Percentiles rank a stretch among this genome's conserved stretches.
Evolutionary conservation across 1,139 yeast genomes (phyloP).

Genomic region (Pichia terricola): DNA sequence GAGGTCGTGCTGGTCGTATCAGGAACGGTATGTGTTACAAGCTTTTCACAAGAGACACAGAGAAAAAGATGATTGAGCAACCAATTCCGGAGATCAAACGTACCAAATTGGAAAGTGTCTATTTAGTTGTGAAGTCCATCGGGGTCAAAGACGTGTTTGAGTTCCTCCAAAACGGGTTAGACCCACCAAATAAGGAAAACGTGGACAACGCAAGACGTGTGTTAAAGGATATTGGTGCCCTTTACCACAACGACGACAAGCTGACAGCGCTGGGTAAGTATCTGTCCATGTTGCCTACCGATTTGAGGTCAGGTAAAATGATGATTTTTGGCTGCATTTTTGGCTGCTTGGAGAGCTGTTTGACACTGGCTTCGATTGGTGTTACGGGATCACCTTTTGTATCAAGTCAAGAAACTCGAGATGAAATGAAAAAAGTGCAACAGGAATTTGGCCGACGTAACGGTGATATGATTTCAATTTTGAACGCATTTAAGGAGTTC

Average conservation of each 20-base stretch:
- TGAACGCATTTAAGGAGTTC: constrained; percentile 50
- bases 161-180: constrained; percentile 69
- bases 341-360: constrained; percentile 70
- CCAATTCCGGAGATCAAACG: constrained; percentile 88
- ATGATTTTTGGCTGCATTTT: constrained; percentile 71
- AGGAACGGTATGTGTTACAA: constrained; percentile 75
- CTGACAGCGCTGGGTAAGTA: constrained; percentile 77
- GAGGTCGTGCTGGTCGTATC: constrained; percentile 99
- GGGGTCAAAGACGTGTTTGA: constrained; percentile 62
- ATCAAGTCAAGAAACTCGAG: constrained; percentile 52
- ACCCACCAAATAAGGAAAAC: constrained; percentile 61
- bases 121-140: constrained; percentile 80
- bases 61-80: constrained; percentile 49
- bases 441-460: constrained; percentile 32
- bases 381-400: constrained; percentile 70
- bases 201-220: constrained; percentile 53
- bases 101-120: constrained; percentile 73
- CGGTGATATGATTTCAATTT: constrained; percentile 72
- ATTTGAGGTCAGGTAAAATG: constrained; percentile 75
- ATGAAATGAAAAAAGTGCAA: constrained; percentile 45
- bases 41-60: constrained; percentile 58
- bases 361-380: constrained; percentile 66
- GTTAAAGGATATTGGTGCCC: constrained; percentile 65
- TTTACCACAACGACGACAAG: constrained; percentile 34
- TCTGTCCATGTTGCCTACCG: constrained; percentile 76